Base-by-base conservation (phyloP, 192 early-diverging fungal genomes). In the Martensiomyces pterosporus region DNA sequence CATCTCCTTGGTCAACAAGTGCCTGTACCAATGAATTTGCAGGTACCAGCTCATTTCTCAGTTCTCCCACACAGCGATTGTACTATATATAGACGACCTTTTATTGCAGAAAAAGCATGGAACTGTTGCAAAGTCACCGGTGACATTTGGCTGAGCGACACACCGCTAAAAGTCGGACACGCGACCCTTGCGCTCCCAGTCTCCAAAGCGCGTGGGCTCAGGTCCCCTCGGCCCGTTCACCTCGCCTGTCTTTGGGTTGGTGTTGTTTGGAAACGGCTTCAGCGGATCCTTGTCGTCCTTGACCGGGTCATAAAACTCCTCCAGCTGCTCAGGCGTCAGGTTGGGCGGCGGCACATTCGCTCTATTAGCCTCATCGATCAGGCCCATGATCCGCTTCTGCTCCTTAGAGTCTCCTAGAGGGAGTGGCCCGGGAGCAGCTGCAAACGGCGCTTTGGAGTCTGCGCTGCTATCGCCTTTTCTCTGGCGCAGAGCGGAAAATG, bases 131-230 rank as follows among this genome's bases (percentile, higher is more conserved):
- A n/a, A n/a, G n/a, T n/a, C n/a, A n/a, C n/a, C n/a, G n/a, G n/a
- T n/a, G n/a, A n/a, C n/a, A n/a, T n/a, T n/a, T n/a, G n/a, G n/a
- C 17, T 39, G 22, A 27, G 15, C 13, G 8, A 13, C 16, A 15
- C 39, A 4, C 19, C 9, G 1, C 52, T 60, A 85, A 70, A 85
- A 86, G 49, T 86, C 86, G 18, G 80, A 84, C 21, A 86, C 84
- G 5, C 87, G 69, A 1, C 85, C 88, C 32, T 83, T 87, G 43
- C 83, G 71, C 57, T 90, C 88, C 88, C 88, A 90, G 57, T 90
- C 88, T 19, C 85, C 84, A 53, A 83, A 90, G 9, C 88, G 79
- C 6, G 88, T 90, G 3, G 88, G 88, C 47, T 90, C 88, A 15
- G 81, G 78, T 12, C 88, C 88, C 43, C 77, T 82, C 12, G 88